Evolutionary conservation across 768 basidiomycete genomes (phyloP).

Genomic region (Leucocoprinus sp.): DNA sequence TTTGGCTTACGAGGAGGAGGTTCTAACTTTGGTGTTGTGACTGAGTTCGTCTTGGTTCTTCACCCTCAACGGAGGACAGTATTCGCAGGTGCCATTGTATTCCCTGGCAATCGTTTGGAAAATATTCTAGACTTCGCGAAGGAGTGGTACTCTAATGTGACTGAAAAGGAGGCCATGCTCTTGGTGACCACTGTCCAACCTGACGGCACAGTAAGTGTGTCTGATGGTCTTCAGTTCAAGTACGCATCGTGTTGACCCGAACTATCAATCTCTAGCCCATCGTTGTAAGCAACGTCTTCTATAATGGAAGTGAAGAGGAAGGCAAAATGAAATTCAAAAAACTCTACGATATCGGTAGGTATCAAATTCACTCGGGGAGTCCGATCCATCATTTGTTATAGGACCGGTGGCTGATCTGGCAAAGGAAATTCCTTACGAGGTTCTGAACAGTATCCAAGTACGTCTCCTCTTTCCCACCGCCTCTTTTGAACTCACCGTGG

Average conservation of each 20-base stretch:
- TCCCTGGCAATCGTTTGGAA: conserved; percentile 21
- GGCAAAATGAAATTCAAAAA: conserved; percentile 34
- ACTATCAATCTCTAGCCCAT: conserved; percentile 23
- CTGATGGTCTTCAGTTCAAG: no score
- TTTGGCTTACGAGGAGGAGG: conserved; percentile 48
- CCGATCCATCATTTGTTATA: conserved; percentile 13
- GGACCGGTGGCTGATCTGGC: conserved; percentile 32
- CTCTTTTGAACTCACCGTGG: neutral
- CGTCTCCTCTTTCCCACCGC: neutral
- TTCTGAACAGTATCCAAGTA: conserved; percentile 33
- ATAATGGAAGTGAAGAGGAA: conserved; percentile 43
- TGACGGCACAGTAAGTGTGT: conserved; percentile 28
- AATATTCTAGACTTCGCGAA: conserved; percentile 23
- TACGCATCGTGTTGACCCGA: neutral
- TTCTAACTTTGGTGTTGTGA: conserved; percentile 52
- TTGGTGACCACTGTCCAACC: conserved; percentile 29
- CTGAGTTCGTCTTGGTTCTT: conserved; percentile 41
- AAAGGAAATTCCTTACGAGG: conserved; percentile 39
- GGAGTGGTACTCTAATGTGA: conserved; percentile 30
- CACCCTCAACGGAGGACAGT: conserved; percentile 43
- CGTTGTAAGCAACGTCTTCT: conserved; percentile 32
- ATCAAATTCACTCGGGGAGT: neutral
- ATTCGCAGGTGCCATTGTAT: conserved; percentile 36
- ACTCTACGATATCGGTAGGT: conserved; percentile 38
- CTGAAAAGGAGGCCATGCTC: conserved; percentile 30